Percentiles rank a stretch among this genome's conserved stretches.
These are phyloP conservation scores for Oryza officinalis DNA, from an alignment of 176 grass and related monocot genomes.

Conservation along the genomic window DNA sequence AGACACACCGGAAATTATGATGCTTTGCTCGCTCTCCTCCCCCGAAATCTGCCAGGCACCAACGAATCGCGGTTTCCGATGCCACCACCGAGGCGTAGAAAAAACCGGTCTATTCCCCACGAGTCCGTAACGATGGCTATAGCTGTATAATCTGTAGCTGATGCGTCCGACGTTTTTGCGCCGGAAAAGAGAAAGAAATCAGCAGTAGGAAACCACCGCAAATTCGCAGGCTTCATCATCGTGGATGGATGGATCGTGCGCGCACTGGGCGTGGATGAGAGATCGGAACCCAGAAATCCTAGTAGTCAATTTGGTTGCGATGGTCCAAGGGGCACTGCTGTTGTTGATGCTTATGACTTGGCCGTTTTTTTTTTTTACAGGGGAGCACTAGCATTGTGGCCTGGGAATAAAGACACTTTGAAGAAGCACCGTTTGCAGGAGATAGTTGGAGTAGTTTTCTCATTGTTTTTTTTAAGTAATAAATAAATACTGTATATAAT, in stretches of 20 bases:
- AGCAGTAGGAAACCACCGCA: neutral
- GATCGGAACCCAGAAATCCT: neutral
- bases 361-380: neutral
- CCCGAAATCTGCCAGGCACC: neutral
- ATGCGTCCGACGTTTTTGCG: neutral
- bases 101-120: neutral
- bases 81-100: neutral
- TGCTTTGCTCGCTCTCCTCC: neutral
- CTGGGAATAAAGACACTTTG: slow-evolving; percentile 9
- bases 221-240: neutral
- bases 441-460: neutral
- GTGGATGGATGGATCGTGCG: neutral
- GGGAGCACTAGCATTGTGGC: neutral
- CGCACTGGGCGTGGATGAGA: slow-evolving; percentile 21
- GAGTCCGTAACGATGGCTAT: no score
- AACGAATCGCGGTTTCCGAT: slow-evolving; percentile 23
- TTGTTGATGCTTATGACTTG: neutral
- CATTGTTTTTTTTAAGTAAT: neutral
- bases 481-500: neutral
- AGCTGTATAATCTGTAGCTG: neutral
- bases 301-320: neutral
- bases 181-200: neutral
- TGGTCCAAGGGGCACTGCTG: neutral
- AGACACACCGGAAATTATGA: slow-evolving; percentile 15
- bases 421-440: neutral